Base-by-base conservation (phyloP, 768 basidiomycete genomes). In the Xerocomellus amylosporus region DNA sequence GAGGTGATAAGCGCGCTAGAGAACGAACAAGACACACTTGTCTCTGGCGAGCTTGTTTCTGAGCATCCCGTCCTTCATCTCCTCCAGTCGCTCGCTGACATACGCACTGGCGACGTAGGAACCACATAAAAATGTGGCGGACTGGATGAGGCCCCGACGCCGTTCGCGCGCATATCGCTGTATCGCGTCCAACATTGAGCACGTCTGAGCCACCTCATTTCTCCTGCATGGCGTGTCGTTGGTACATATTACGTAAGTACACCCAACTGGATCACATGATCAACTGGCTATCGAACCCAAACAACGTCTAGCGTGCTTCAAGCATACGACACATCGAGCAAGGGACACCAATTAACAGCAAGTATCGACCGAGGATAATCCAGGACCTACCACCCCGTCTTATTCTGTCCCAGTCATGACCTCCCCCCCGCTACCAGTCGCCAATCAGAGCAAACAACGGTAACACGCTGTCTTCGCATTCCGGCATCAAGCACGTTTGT, bases 11-110 rank as follows among this genome's bases (percentile, higher is more conserved):
- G 19, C 30, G 22, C 7, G 20, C 14, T 33, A 28, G 24, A 47
- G 22, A 44, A 39, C 28, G 37, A 48, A 51, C 30, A 43, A 44
- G 48, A 54, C 61, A 51, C 36, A 78, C 89, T 56, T 67, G 46
- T 93, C 87, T 53, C 79, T 79, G 3, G 88, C 88, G n/a, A 72
- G 51, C 40, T 78, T 73, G 46, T 87, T 84, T 59, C 80, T 75
- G 59, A 85, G 76, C 53, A 89, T 72, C 51, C 75, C 78, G 49
- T 81, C 80, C 59, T 86, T 83, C 48, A 84, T 77, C 54, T 92
- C 89, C 34, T 85, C 80, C 30, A 91, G 70, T 24, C 86, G 74
- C 41, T 82, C 77, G 15, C 71, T 63, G 41, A 89, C 74, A 74
- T 90, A 93, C 17, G 75, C 62, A 41, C 80, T 80, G 20, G 83